Conservation (phyloP, 495 filamentous ascomycete genomes). For the Thozetella sp. region DNA sequence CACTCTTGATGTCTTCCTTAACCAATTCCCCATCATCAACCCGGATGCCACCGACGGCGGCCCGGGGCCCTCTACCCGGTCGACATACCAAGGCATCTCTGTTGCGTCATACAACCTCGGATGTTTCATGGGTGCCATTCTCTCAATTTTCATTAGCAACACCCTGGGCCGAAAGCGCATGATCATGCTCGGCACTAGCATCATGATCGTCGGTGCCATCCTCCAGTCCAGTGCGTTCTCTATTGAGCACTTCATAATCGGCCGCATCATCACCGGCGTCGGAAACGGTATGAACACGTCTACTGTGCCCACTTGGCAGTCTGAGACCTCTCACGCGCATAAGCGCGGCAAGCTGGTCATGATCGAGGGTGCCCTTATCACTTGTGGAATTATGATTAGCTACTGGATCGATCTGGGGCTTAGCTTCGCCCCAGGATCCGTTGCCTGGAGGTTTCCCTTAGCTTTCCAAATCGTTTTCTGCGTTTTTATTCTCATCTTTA, state of each 20-base stretch:
- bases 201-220: constrained; percentile 70
- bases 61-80: constrained; percentile 38
- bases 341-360: constrained; percentile 77
- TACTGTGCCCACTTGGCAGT: constrained; percentile 76
- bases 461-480: constrained; percentile 75
- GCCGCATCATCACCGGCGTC: constrained; percentile 64
- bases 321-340: constrained; percentile 75
- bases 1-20: constrained; percentile 53
- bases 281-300: constrained; percentile 62
- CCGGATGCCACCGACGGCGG: constrained; percentile 30
- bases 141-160: constrained; percentile 73
- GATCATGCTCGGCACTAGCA: constrained; percentile 69
- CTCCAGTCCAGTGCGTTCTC: constrained; percentile 63
- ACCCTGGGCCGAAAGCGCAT: constrained; percentile 69
- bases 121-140: constrained; percentile 71
- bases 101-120: constrained; percentile 74
- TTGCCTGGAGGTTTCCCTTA: constrained; percentile 76
- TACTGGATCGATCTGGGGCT: constrained; percentile 80
- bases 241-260: constrained; percentile 66
- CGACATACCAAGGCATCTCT: constrained; percentile 62
- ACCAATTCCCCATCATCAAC: constrained; percentile 59
- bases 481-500: constrained; percentile 57
- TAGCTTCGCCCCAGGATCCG: constrained; percentile 62
- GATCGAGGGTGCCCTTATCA: constrained; percentile 75
- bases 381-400: constrained; percentile 69